Base-by-base conservation (phyloP, 192 early-diverging fungal species). In the Coemansia sp. region DNA sequence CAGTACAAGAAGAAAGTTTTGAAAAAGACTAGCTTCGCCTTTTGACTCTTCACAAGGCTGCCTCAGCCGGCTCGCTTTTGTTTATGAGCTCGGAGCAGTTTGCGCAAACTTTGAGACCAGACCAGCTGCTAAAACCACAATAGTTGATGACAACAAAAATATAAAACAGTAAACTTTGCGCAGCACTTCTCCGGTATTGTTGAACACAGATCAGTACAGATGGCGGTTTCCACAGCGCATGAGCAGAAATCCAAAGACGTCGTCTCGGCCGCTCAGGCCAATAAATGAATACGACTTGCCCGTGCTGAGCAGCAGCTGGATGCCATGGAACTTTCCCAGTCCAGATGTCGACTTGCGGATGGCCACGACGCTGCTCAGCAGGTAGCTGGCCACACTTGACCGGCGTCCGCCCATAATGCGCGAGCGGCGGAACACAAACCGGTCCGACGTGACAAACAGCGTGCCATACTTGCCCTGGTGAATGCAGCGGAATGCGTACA, bases 391-490 rank as follows among this genome's bases (percentile, higher is more conserved):
- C 21, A 80, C 71, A 44, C 62, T 68, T 6, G 77, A 80, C 31
- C 65, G 67, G 4, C 68, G 71, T 1, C 77, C 77, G 17, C 77
- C 77, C 72, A 80, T 74, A 52, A 80, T 80, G 9, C 77, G 77
- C 65, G 77, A 80, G 4, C 77, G 64, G 34, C 77, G 77, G 23
- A 80, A 80, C 17, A 80, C 60, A 52, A 71, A 70, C 36, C 61
- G 51, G 46, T 80, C 77, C 6, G 59, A 58, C 0, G 71, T 80
- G 20, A 80, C 77, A 71, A 80, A 80, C 68, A 80, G 54, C 19
- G 77, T 80, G 48, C 77, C 77, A 59, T 80, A 80, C 37, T 74
- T 74, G 72, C 77, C 72, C 31, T 60, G 60, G 62, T 80, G 77
- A 9, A 80, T 54, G 65, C 77, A 80, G 38, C 77, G 71, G 68